Evolutionary conservation across 1,284 basidiomycete genomes (phyloP).

Genomic region (Marasmius sp.): DNA sequence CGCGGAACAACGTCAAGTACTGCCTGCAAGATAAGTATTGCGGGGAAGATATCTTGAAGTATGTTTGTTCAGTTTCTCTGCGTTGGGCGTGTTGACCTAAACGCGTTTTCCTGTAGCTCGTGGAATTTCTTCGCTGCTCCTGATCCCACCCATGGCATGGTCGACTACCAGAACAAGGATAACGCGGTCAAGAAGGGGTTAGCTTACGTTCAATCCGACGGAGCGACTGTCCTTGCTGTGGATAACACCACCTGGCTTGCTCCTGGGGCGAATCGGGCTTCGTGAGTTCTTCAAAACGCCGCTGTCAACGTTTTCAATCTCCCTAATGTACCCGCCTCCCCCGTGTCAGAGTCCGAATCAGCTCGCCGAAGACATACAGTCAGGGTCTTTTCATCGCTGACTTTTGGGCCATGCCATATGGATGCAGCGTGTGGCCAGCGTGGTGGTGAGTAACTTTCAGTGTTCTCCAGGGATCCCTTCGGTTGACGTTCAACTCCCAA

Average conservation of each 20-base stretch:
- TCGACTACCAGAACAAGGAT: slow-evolving; percentile 22
- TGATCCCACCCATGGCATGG: slow-evolving; percentile 28
- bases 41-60: slow-evolving; percentile 38
- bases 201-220: slow-evolving; percentile 28
- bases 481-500: not conserved
- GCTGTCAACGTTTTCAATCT: too few relatives aligned
- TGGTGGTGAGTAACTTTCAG: slow-evolving; percentile 39
- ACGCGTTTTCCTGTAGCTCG: slow-evolving; percentile 8
- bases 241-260: slow-evolving; percentile 22
- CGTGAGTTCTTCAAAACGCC: slow-evolving; percentile 13
- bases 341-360: slow-evolving; percentile 58
- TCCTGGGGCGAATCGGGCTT: slow-evolving; percentile 20
- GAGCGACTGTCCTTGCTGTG: slow-evolving; percentile 25
- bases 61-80: slow-evolving; percentile 3
- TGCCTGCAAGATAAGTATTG: slow-evolving; percentile 37
- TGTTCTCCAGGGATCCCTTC: not conserved
- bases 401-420: slow-evolving; percentile 66
- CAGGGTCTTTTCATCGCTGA: slow-evolving; percentile 72
- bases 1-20: slow-evolving; percentile 19
- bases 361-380: slow-evolving; percentile 56
- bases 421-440: slow-evolving; percentile 79
- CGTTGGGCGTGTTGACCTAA: slow-evolving; percentile 5
- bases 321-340: too few relatives aligned
- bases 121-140: slow-evolving; percentile 26
- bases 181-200: slow-evolving; percentile 22